A percentile compares a stretch with the other conserved stretches of the same genome.
These are phyloP conservation scores for Penicillium digitatum DNA, from an alignment of 2,329 filamentous ascomycete species.

Conservation along the genomic window DNA sequence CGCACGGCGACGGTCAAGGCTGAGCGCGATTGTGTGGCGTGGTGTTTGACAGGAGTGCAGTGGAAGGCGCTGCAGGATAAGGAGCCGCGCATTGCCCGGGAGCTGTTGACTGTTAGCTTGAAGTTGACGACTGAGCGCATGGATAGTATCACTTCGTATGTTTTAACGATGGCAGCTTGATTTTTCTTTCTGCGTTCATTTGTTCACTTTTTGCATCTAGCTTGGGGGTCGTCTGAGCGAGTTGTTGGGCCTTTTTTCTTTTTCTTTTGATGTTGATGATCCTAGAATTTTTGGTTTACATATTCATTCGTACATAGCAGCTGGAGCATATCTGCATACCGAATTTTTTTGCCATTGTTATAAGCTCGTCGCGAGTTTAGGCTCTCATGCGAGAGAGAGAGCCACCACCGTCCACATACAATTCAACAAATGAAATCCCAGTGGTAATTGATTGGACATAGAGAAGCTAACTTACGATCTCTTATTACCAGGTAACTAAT, in stretches of 20 bases:
- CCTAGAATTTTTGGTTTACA: neutral
- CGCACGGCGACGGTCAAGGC: conserved; percentile 82
- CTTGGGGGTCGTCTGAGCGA: conserved; percentile 2
- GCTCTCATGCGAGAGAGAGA: too few relatives aligned
- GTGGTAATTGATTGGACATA: too few relatives aligned
- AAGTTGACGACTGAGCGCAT: conserved; percentile 94
- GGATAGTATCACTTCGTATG: conserved; percentile 62
- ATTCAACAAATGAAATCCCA: too few relatives aligned
- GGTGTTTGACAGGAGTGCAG: conserved; percentile 68
- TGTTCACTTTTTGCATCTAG: conserved; percentile 1
- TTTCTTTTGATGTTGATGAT: neutral
- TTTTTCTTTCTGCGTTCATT: neutral
- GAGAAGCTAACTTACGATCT: too few relatives aligned
- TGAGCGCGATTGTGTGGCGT: conserved; percentile 76
- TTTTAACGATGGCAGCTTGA: conserved; percentile 21
- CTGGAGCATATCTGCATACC: neutral
- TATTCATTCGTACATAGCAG: neutral
- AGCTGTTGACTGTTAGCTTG: conserved; percentile 79
- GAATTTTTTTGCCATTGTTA: neutral
- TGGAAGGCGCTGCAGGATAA: conserved; percentile 71
- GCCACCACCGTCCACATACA: too few relatives aligned
- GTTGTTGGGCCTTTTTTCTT: neutral
- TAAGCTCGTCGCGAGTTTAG: too few relatives aligned
- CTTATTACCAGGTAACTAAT: too few relatives aligned
- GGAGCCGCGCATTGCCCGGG: conserved; percentile 73